Conservation (phyloP, 2,329 filamentous ascomycete genomes). For the Lithohypha guttulata region DNA sequence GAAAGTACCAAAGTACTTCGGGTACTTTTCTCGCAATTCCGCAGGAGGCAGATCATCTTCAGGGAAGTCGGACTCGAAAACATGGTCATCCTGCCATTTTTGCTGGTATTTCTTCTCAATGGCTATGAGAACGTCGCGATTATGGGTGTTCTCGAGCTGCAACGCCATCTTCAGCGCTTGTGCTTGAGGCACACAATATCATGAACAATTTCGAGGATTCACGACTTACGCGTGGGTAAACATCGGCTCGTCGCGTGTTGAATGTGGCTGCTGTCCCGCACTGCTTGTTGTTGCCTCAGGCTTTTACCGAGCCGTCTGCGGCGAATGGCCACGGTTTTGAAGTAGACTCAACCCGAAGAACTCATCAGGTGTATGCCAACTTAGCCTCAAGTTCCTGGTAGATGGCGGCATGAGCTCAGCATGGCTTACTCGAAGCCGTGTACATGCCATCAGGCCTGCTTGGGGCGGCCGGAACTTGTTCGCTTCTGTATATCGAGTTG, state of each 20-base stretch:
- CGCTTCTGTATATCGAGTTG: too few relatives aligned
- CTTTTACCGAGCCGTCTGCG: too few relatives aligned
- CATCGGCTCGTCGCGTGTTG: too few relatives aligned
- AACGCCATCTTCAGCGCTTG: constrained; percentile 21
- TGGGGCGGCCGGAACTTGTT: not conserved
- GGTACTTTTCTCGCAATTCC: constrained; percentile 67
- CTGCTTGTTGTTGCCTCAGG: too few relatives aligned
- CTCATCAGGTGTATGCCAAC: too few relatives aligned
- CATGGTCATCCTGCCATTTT: constrained; percentile 62
- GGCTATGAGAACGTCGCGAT: constrained; percentile 69
- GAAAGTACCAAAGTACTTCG: constrained; percentile 84
- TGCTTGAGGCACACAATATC: constrained; percentile 23
- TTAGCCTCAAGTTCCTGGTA: not conserved
- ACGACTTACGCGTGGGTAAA: constrained; percentile 14
- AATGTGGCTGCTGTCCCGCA: too few relatives aligned
- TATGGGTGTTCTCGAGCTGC: constrained; percentile 54
- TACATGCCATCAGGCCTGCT: not conserved
- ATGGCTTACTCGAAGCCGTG: constrained; percentile 4
- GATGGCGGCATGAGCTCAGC: constrained; percentile 7
- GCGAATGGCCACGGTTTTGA: too few relatives aligned
- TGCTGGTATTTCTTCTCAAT: constrained; percentile 89
- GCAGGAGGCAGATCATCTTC: constrained; percentile 61
- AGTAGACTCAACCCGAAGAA: too few relatives aligned
- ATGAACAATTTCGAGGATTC: constrained; percentile 15
- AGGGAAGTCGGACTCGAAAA: constrained; percentile 83